These are phyloP conservation scores for Fusarium sp. DNA, from an alignment of 2,329 filamentous ascomycete genomes.

Conservation along the genomic window DNA sequence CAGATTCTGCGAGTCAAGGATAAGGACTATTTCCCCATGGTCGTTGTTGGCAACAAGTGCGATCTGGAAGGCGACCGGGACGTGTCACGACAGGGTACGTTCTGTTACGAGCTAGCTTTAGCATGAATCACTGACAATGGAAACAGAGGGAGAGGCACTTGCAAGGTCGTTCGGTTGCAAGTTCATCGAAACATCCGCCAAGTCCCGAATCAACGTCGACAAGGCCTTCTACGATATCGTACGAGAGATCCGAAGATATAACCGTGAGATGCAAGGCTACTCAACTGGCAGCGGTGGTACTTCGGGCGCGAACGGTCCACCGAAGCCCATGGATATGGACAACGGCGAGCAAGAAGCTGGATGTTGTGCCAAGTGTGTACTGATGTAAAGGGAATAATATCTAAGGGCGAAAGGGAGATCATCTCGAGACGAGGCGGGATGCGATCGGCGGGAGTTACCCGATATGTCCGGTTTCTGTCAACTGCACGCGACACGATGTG, in stretches of 20 bases:
- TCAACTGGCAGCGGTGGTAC: constrained; percentile 74
- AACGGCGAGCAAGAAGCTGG: constrained; percentile 73
- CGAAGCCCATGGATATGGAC: constrained; percentile 82
- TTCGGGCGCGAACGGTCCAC: constrained; percentile 68
- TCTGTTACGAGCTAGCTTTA: not conserved
- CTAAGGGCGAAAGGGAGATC: constrained; percentile 22
- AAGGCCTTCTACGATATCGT: constrained; percentile 99
- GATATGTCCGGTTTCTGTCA: constrained; percentile 15
- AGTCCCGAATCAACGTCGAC: constrained; percentile 97
- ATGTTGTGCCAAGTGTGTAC: constrained; percentile 86
- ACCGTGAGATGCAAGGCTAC: constrained; percentile 96
- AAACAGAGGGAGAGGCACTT: constrained; percentile 85
- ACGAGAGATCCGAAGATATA: constrained; percentile 96
- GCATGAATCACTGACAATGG: constrained; percentile 25
- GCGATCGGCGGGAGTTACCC: constrained; percentile 17
- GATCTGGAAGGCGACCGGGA: constrained; percentile 94
- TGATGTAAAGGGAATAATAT: constrained; percentile 72
- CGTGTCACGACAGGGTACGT: constrained; percentile 88
- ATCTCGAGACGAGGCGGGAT: constrained; percentile 15
- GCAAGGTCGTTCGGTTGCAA: constrained; percentile 92
- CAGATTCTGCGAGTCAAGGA: constrained; percentile 99
- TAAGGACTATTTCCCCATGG: constrained; percentile 99
- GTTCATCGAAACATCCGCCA: constrained; percentile 99
- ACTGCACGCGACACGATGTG: constrained; percentile 24
- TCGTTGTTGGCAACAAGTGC: constrained; percentile 99